Percentiles rank a stretch among this genome's conserved stretches.
Conservation (phyloP, 805 yeast species). For the Wickerhamiella sorbophila region DNA sequence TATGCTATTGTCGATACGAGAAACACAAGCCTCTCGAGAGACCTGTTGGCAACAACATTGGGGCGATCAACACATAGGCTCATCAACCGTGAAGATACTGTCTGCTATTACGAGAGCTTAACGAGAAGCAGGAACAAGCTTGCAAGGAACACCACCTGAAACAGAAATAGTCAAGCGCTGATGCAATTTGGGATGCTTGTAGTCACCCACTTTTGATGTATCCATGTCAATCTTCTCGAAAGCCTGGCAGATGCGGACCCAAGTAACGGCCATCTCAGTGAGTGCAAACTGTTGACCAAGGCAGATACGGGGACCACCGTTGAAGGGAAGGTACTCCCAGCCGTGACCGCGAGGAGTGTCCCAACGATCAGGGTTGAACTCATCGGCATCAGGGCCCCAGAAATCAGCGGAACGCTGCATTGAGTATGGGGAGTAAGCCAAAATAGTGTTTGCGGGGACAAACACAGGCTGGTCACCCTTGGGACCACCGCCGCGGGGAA, state of each 20-base stretch:
- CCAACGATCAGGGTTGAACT: conserved; percentile 29
- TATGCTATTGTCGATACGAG: no score
- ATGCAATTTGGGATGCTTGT: not conserved
- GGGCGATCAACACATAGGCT: no score
- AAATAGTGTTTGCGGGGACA: conserved; percentile 28
- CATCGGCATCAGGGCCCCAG: conserved; percentile 31
- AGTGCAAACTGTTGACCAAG: conserved; percentile 37
- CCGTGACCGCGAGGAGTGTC: conserved; percentile 22
- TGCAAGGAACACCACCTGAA: conserved; percentile 1
- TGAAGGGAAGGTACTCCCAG: conserved; percentile 34
- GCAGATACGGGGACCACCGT: conserved; percentile 37
- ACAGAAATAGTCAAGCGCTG: conserved; percentile 1
- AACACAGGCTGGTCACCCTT: conserved; percentile 26
- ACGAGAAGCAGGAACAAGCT: not conserved
- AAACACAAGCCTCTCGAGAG: no score
- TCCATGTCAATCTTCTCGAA: not conserved
- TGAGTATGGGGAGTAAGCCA: conserved; percentile 27
- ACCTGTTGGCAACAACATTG: not conserved
- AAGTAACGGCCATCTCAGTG: conserved; percentile 26
- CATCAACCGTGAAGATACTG: no score
- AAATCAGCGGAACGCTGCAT: conserved; percentile 27
- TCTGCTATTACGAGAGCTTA: no score
- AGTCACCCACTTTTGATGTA: not conserved
- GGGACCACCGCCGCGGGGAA: conserved; percentile 37
- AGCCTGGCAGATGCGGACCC: conserved; percentile 7